Base-by-base conservation (phyloP, 345 rosid genomes). In the Linum lewisii region DNA sequence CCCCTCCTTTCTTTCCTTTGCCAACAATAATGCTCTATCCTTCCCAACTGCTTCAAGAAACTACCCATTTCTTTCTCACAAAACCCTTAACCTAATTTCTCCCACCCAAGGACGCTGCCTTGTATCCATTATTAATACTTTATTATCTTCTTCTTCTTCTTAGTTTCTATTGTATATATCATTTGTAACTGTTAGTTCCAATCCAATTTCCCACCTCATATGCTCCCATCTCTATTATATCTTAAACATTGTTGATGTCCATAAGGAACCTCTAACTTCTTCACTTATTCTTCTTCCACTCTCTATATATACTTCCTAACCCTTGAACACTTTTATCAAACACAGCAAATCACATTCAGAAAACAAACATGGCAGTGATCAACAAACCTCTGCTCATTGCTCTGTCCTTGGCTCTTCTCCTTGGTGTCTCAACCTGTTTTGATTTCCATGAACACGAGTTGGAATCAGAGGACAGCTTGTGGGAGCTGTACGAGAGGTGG, bases 251-350 rank as follows among this genome's bases (percentile, higher is more conserved):
- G 76, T 65, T 73, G 61, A 66, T 73, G 63, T 81, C 81, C 74
- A 42, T 24, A 82, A 82, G 85, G 53, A 73, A 80, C 66, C 57
- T 66, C 64, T 73, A 74, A 71, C 86, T 72, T 76, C 70, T 67
- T 71, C 72, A 24, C 58, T 67, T 51, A 52, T 57, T 54, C 25
- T 58, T 52, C 54, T 29, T 56, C 65, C 64, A 11, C 51, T 44
- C 54, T 2, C 52, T 29, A 29, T 3, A 29, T 29, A 29, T 4
- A 29, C 34, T 29, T 29, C 0, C 34, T 26, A 4, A 29, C 0
- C 34, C 34, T 69, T 51, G 20, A 21, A 26, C 51, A 19, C n/a
- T 37, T 62, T 21, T 24, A 44, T 20, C 21, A 21, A n/a, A n/a
- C n/a, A n/a, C n/a, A n/a, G n/a, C 54, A 42, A 3, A 42, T 42